Evolutionary conservation across 805 yeast species (phyloP), one percentile per base, ranked within the genome.

Genomic region (Candida patagonica): DNA sequence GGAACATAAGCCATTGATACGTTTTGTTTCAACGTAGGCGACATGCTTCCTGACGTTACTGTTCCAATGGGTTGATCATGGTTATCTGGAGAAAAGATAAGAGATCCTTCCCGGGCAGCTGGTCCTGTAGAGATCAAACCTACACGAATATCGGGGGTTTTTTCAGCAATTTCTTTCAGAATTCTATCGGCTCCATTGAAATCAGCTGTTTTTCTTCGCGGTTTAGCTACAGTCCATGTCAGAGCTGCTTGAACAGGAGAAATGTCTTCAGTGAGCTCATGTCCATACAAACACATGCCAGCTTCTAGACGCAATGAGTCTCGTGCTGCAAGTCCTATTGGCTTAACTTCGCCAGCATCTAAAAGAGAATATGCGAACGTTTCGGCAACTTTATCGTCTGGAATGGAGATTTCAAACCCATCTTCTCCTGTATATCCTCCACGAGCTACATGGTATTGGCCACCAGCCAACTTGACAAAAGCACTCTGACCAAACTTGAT

Each of bases 401-500:
- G 80, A 44, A 88, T 78, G 6, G 94, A 78, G 43, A 89, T 73
- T 61, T 92, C 98, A 60, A 92, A 89, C 1, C 98, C 98, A 59
- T 92, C 98, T 63, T 92, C 98, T 15, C 98, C 98, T 5, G 98
- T 92, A 67, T 92, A 92, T 2, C 98, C 98, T 19, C 94, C 84
- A 61, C 98, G 78, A 3, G 95, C 83, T n/a, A 87, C 71, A 56
- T 87, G 94, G 38, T 81, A 68, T 37, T 68, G 65, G 22, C 37
- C 54, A 37, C 63, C 61, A 26, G 56, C 62, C 16, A 70, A 56
- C 23, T 61, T 61, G 39, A 73, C 61, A 52, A 67, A 74, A 30
- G 63, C 65, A 9, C 80, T 71, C 52, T 75, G 71, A 38, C 97
- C 97, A 59, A 92, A 92, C 46, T 71, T 74, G 42, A 92, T 64